Evolutionary conservation across 306 rosid genomes (phyloP), one percentile per base, ranked within the genome.

Genomic region (Quillaja saponaria): DNA sequence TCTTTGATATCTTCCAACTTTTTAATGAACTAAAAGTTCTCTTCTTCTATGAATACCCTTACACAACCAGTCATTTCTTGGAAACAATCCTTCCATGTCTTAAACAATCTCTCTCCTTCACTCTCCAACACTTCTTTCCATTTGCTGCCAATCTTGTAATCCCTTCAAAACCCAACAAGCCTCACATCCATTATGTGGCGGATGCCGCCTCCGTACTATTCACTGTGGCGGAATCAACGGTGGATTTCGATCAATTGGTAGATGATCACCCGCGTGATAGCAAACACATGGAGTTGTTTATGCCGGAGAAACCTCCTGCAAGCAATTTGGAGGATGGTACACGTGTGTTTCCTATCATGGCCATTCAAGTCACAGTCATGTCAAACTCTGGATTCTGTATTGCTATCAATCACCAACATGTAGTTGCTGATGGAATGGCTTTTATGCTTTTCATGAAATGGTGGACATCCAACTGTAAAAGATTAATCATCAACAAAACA

Each of bases 101-200:
- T 28, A 55, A 55, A 55, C 45, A 17, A 41, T 35, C 61, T 34
- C 42, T 54, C 20, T 55, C 61, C 42, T 7, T 55, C 28, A 35
- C 45, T 15, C 41, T 55, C 45, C 61, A 55, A 35, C 45, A 16
- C 33, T 55, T 55, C 42, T 55, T 55, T 55, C 61, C 45, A 21
- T 55, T 33, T 1, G 45, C 61, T 10, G 41, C 45, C 42, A 17
- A n/a, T 55, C 61, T 55, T 13, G 13, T 55, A 8, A 9, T 20
- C 0, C 61, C 61, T 37, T 44, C 61, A 15, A 14, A 6, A 16
- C 44, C 61, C 8, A 8, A 5, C 45, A 55, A 55, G 5, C 61
- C 61, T 28, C 44, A 55, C 37, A 14, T 25, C 31, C 31, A 4
- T 25, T 25, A 25, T 25, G 31, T 55, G 15, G 44, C 37, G 28